phyloP scores from a whole-genome alignment of 768 basidiomycete genomes.

The Lactarius sp. region DNA sequence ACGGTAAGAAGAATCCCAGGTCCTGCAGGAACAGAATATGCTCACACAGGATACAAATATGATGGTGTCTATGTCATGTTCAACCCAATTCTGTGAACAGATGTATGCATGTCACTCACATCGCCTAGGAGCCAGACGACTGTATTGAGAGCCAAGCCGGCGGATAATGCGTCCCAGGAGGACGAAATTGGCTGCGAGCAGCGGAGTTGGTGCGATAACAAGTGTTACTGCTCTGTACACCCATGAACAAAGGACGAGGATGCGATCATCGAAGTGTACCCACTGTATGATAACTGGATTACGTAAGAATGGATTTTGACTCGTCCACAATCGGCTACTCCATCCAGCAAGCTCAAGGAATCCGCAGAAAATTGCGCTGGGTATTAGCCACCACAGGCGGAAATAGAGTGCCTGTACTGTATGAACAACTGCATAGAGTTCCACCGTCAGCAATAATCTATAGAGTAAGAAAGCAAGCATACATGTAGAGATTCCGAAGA shows the following conservation, averaged over 20 bases:
- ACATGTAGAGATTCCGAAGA: slow-evolving; percentile 34
- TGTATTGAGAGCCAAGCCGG: slow-evolving; percentile 19
- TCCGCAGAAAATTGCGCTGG: slow-evolving; percentile 20
- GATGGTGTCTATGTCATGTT: slow-evolving; percentile 10
- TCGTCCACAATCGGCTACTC: slow-evolving; percentile 21
- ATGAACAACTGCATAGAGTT: slow-evolving; percentile 4
- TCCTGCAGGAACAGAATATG: background rate
- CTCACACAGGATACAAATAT: slow-evolving; percentile 22
- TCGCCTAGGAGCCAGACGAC: slow-evolving; percentile 19
- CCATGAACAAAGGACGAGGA: background rate
- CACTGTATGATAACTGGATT: slow-evolving; percentile 22
- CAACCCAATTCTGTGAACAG: background rate
- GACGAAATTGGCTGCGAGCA: slow-evolving; percentile 25
- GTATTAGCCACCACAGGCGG: slow-evolving; percentile 30
- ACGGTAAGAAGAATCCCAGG: background rate
- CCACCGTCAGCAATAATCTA: background rate
- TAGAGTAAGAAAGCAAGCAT: slow-evolving; percentile 7
- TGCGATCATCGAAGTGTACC: background rate
- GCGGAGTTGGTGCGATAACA: slow-evolving; percentile 21
- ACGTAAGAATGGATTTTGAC: slow-evolving; percentile 3
- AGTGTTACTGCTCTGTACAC: slow-evolving; percentile 9
- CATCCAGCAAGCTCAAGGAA: slow-evolving; percentile 20
- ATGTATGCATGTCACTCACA: slow-evolving; percentile 6
- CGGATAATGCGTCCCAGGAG: slow-evolving; percentile 22
- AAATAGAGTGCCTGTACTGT: slow-evolving; percentile 27